These are phyloP conservation scores for Fusarium citri DNA, from an alignment of 2,329 filamentous ascomycete species.

Conservation along the genomic window DNA sequence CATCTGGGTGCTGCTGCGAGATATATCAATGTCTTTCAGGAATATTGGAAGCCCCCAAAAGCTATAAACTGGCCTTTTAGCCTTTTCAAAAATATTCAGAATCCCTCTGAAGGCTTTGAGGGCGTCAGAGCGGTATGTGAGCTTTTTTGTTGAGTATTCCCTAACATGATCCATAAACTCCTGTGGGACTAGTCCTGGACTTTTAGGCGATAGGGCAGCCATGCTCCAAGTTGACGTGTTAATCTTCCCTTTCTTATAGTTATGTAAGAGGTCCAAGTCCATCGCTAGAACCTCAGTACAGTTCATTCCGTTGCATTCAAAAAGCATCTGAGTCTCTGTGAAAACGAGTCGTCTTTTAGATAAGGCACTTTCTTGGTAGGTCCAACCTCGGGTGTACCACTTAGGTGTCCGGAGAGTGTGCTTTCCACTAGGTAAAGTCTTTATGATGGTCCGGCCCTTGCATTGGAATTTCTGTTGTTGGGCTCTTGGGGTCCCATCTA, in stretches of 20 bases:
- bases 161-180: neutral
- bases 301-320: neutral
- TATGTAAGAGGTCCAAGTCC: neutral
- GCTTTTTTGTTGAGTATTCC: neutral
- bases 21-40: accelerated
- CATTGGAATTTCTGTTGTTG: neutral
- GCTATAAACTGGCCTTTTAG: neutral
- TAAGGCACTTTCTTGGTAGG: neutral
- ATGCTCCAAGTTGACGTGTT: accelerated
- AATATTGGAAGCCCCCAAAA: neutral
- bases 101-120: neutral
- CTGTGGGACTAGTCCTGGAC: accelerated
- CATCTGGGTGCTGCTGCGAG: neutral
- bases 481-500: neutral
- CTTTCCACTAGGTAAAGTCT: neutral
- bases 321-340: neutral
- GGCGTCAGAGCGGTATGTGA: neutral
- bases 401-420: neutral
- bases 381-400: neutral
- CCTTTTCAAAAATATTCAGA: neutral
- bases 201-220: neutral
- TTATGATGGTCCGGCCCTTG: neutral
- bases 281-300: neutral
- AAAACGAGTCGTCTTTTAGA: neutral
- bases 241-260: accelerated